Evolutionary conservation across 192 early-diverging fungal genomes (phyloP), one percentile per base, ranked within the genome.

Genomic region (Podochytrium sp.): DNA sequence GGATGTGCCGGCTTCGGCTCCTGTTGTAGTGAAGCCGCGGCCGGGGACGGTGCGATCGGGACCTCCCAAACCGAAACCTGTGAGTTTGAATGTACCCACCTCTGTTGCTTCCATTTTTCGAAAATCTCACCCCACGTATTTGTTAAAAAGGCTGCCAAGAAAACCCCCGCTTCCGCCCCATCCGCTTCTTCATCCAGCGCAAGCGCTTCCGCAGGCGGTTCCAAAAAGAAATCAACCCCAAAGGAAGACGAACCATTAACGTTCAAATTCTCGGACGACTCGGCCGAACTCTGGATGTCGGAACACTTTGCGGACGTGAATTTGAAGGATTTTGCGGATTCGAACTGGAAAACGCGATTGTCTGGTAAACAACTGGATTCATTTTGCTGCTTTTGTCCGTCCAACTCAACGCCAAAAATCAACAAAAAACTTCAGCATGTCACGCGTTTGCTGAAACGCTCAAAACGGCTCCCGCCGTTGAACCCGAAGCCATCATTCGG

Each of bases 331-430:
- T 83, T 97, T 52, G 77, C 79, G 0, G 91, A 92, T 61, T 78
- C 88, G 2, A 83, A 84, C 57, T 99, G 97, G 97, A 99, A 99
- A 73, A 83, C 86, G 2, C 84, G 97, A 18, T 80, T 98, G 76
- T 94, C 89, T 71, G 93, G 91, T 76, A 69, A 23, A n/a, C 52
- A 2, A 35, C 23, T 29, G n/a, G 7, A 47, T 47, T 47, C 20
- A 12, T 47, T 7, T 20, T 47, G 7, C 10, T 7, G 43, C 20
- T 47, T 12, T 47, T 47, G 7, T 47, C 20, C 7, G 20, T 12
- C 20, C 7, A 20, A 49, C 2, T 69, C 42, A 64, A 7, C 16
- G 47, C 12, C 6, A 35, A 6, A 27, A n/a, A 42, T 18, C 33
- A 27, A 83, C 14, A 41, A 57, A 6, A 42, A 43, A 6, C 50